Percentiles rank a stretch among this genome's conserved stretches.
These are phyloP conservation scores for Colletotrichum sp. DNA, from an alignment of 2,329 filamentous ascomycete genomes.

Conservation along the genomic window DNA sequence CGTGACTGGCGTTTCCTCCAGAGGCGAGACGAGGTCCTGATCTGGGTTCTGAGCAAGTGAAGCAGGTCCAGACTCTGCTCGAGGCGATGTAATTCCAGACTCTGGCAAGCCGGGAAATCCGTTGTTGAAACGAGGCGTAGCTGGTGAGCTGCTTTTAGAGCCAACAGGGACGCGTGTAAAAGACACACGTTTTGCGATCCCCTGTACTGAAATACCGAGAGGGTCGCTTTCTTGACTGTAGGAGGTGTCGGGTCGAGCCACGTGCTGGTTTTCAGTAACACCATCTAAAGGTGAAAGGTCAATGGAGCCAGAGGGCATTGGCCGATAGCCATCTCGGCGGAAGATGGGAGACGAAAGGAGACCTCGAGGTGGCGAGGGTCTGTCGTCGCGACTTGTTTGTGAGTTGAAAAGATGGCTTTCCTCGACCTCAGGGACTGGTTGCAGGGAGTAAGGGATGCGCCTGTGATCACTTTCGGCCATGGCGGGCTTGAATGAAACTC, in stretches of 20 bases:
- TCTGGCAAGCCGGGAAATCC: neutral
- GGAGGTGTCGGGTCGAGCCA: neutral
- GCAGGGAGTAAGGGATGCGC: neutral
- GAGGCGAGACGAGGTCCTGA: constrained; percentile 5
- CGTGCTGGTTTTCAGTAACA: neutral
- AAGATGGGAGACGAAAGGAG: constrained; percentile 5
- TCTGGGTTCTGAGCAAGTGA: neutral
- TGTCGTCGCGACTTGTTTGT: neutral
- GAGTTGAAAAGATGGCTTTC: neutral
- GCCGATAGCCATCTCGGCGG: constrained; percentile 6
- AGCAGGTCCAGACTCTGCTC: neutral
- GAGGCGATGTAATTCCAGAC: neutral
- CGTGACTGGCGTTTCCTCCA: neutral
- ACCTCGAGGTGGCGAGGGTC: neutral
- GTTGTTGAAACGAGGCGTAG: neutral
- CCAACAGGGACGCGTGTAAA: constrained; percentile 12
- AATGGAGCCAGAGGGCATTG: constrained; percentile 3
- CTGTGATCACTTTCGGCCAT: neutral
- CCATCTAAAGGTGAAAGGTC: constrained; percentile 3
- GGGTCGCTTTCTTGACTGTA: neutral
- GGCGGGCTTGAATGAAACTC: neutral
- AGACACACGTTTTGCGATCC: neutral
- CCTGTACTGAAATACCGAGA: neutral
- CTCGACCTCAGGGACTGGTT: constrained; percentile 5
- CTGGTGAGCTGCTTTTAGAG: constrained; percentile 15